Evolutionary conservation across 2,329 filamentous ascomycete genomes (phyloP), one percentile per base, ranked within the genome.

Genomic region (Trichoderma arundinaceum): DNA sequence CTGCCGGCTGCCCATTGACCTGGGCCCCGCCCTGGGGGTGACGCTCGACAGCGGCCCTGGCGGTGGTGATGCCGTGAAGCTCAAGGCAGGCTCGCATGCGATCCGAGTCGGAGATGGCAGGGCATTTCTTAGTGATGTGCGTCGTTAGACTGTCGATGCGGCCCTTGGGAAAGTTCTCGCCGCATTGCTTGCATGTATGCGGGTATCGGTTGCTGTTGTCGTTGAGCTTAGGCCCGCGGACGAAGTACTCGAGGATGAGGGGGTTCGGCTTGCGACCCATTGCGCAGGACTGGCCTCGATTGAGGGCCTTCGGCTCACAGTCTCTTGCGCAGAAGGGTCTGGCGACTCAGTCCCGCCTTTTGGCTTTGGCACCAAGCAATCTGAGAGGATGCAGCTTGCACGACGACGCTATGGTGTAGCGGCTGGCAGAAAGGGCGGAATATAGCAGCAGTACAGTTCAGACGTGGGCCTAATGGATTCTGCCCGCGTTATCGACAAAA

Each of bases 151-250:
- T 92, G 74, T 97, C 94, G 73, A 92, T 90, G 68, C 94, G 88
- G 68, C 94, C 94, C 76, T 96, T 96, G 69, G 92, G 91, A 69
- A 97, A 97, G 77, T 91, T 90, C 78, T 95, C 91, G 70, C 92
- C 92, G 76, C 92, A 96, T 70, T 88, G 85, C 77, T 91, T 94
- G 86, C 93, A 97, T 12, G 91, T 95, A 75, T 97, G 92, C 72
- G 92, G 89, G 75, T 97, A 97, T 66, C 94, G 88, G 77, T 96
- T 97, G 81, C 92, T 95, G 69, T 91, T 90, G 79, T 97, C 92
- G 74, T 90, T 88, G 72, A 97, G 85, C 80, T 97, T 97, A 44
- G 88, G 86, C 9, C 94, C 94, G 71, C 93, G 88, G 76, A 92
- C 88, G 77, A 97, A 97, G 82, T 92, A 95, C 79, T 94, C 88